Conservation (phyloP, 2,329 filamentous ascomycete species). For the Lomentospora prolificans region DNA sequence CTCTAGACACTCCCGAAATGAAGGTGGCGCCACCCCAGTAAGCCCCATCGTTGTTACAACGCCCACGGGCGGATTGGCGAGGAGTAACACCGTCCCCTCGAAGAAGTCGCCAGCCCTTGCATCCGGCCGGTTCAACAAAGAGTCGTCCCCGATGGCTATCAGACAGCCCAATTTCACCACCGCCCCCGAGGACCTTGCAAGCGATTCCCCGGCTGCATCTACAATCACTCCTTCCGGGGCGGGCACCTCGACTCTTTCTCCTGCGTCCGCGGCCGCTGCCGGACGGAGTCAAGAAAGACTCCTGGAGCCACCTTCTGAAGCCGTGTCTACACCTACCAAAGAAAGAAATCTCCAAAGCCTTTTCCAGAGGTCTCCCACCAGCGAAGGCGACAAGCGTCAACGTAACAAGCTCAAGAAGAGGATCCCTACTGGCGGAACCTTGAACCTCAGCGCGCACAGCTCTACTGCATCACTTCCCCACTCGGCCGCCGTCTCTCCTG, state of each 20-base stretch:
- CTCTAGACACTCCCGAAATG: slow-evolving; percentile 64
- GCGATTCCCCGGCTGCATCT: background rate
- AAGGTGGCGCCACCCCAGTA: slow-evolving; percentile 62
- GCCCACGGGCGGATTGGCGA: slow-evolving; percentile 44
- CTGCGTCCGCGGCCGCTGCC: slow-evolving; percentile 20
- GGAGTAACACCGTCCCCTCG: slow-evolving; percentile 88
- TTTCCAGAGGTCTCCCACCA: slow-evolving; percentile 58
- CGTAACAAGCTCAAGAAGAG: slow-evolving; percentile 85
- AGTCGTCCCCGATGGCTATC: slow-evolving; percentile 14
- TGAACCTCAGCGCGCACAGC: slow-evolving; percentile 67
- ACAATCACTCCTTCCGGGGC: slow-evolving; percentile 17
- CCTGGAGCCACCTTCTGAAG: slow-evolving; percentile 28
- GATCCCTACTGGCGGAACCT: slow-evolving; percentile 64
- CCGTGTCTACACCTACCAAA: slow-evolving; percentile 44
- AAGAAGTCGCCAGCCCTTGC: slow-evolving; percentile 71
- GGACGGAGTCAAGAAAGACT: slow-evolving; percentile 40
- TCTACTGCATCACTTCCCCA: slow-evolving; percentile 64
- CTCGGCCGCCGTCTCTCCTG: slow-evolving; percentile 36
- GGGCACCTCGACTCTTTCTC: slow-evolving; percentile 17
- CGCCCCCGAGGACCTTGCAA: slow-evolving; percentile 26
- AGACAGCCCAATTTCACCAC: slow-evolving; percentile 14
- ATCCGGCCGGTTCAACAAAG: slow-evolving; percentile 52
- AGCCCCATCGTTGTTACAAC: slow-evolving; percentile 47
- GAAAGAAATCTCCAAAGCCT: slow-evolving; percentile 61
- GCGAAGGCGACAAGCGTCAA: slow-evolving; percentile 52